Evolutionary conservation across 352 stramenopile genomes (phyloP).

Genomic region (Pythium brachiatum): DNA sequence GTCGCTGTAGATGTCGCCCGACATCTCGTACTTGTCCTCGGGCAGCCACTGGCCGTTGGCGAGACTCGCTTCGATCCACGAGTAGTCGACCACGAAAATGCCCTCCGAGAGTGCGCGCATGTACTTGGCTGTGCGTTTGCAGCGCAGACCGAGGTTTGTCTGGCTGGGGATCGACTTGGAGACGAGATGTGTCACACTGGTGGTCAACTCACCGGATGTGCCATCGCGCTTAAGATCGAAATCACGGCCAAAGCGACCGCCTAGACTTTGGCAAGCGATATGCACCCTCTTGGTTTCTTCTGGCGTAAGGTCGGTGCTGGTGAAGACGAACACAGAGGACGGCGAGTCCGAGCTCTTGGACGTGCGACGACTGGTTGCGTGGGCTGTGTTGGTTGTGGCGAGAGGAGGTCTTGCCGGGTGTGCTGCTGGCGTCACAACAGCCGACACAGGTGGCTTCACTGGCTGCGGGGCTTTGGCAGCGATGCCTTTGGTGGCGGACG

Average conservation of each 20-base stretch:
- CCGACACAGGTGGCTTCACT: neutral
- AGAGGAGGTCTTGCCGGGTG: neutral
- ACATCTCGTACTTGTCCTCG: conserved; percentile 72
- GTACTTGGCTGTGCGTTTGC: conserved; percentile 84
- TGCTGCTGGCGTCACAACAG: neutral
- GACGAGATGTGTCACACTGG: conserved; percentile 75
- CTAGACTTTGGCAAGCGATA: conserved; percentile 54
- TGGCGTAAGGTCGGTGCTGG: conserved; percentile 55
- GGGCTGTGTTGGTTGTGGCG: neutral
- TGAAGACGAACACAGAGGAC: conserved; percentile 31
- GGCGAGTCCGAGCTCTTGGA: conserved; percentile 1
- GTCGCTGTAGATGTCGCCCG: conserved; percentile 79
- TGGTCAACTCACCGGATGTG: conserved; percentile 34
- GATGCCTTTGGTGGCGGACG: neutral
- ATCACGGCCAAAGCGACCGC: conserved; percentile 65
- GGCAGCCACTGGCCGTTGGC: conserved; percentile 57
- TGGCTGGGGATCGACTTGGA: conserved; percentile 50
- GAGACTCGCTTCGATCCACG: conserved; percentile 71
- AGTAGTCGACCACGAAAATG: conserved; percentile 71
- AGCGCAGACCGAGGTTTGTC: conserved; percentile 33
- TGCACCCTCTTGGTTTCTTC: conserved; percentile 56
- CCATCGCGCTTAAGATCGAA: conserved; percentile 67
- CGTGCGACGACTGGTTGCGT: neutral
- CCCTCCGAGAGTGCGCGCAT: conserved; percentile 80
- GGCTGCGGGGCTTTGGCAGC: neutral